These are phyloP conservation scores for Rhodotorula sp. DNA, from an alignment of 1,284 basidiomycete genomes.

Conservation along the genomic window DNA sequence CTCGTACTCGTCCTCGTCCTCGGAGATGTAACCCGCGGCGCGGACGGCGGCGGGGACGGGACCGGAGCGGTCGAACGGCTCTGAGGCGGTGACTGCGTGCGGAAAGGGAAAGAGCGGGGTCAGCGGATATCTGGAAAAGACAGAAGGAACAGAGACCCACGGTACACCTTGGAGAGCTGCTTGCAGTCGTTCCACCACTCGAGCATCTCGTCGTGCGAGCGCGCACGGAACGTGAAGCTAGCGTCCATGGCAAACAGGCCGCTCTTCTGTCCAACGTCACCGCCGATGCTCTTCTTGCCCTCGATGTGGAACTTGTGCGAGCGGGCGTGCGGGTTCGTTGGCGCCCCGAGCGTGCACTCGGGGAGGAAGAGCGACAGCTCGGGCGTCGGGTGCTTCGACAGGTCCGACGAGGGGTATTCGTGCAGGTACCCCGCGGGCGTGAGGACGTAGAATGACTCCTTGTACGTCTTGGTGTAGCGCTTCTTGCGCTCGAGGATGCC, in stretches of 20 bases:
- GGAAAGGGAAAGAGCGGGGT: no score
- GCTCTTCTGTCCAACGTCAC: conserved; percentile 41
- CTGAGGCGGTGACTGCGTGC: conserved; percentile 74
- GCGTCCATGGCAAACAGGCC: conserved; percentile 57
- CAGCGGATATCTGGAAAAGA: conserved; percentile 51
- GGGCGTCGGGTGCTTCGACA: conserved; percentile 63
- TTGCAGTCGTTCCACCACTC: conserved; percentile 99
- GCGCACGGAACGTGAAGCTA: conserved; percentile 88
- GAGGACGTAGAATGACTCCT: conserved; percentile 84
- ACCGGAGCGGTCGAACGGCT: conserved; percentile 89
- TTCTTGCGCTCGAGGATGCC: conserved; percentile 96
- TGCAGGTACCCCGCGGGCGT: conserved; percentile 90
- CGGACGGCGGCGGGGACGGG: conserved; percentile 92
- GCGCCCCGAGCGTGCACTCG: conserved; percentile 92
- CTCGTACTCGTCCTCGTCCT: conserved; percentile 66
- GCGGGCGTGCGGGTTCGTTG: conserved; percentile 67
- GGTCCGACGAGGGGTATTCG: conserved; percentile 72
- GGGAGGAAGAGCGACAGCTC: conserved; percentile 90
- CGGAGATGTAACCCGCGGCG: conserved; percentile 71
- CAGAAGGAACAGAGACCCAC: conserved; percentile 14
- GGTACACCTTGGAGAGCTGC: conserved; percentile 92
- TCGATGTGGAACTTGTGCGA: conserved; percentile 99
- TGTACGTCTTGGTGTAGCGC: conserved; percentile 87
- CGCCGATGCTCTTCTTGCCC: conserved; percentile 65
- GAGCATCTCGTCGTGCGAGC: conserved; percentile 96